Conservation (phyloP, 23 red algal genomes). For the Cyanidioschyzon merolae region DNA sequence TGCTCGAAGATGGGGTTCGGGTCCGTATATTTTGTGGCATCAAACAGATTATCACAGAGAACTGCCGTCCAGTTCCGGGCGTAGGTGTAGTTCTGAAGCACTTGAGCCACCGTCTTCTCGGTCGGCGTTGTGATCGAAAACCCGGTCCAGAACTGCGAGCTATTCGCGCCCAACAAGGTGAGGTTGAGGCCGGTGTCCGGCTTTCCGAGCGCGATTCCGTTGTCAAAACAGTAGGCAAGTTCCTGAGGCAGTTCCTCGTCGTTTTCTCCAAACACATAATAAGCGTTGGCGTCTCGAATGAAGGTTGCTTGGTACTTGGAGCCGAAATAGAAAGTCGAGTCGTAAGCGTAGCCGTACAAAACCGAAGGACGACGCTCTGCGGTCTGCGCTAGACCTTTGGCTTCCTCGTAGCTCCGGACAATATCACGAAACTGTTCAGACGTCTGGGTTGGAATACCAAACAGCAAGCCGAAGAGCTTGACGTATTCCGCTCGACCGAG, state of each 20-base stretch:
- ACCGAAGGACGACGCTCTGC: constrained; percentile 35
- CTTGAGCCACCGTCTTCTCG: neutral
- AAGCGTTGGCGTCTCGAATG: constrained; percentile 3
- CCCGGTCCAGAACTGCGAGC: constrained; percentile 1
- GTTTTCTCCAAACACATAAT: constrained; percentile 9
- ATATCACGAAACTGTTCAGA: constrained; percentile 24
- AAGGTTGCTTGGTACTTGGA: neutral
- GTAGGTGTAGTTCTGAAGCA: constrained; percentile 18
- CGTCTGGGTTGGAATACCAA: constrained; percentile 6
- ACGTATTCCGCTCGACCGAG: constrained; percentile 41
- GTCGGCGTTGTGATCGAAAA: constrained; percentile 5
- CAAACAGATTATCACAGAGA: constrained; percentile 33
- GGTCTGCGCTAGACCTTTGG: constrained; percentile 4
- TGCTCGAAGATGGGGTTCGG: constrained; percentile 37
- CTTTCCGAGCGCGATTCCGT: neutral
- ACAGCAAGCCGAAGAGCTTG: constrained; percentile 41
- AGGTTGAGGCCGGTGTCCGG: neutral
- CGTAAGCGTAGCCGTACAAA: constrained; percentile 26
- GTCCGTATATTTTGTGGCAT: constrained; percentile 5
- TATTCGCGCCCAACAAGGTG: neutral
- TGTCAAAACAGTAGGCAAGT: neutral
- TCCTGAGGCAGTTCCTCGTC: neutral
- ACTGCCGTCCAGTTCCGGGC: constrained; percentile 14
- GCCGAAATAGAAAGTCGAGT: neutral
- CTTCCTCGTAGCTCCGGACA: constrained; percentile 21